Evolutionary conservation across 495 filamentous ascomycete genomes (phyloP), one percentile per base, ranked within the genome.

Genomic region (Elaphomyces granulatus): DNA sequence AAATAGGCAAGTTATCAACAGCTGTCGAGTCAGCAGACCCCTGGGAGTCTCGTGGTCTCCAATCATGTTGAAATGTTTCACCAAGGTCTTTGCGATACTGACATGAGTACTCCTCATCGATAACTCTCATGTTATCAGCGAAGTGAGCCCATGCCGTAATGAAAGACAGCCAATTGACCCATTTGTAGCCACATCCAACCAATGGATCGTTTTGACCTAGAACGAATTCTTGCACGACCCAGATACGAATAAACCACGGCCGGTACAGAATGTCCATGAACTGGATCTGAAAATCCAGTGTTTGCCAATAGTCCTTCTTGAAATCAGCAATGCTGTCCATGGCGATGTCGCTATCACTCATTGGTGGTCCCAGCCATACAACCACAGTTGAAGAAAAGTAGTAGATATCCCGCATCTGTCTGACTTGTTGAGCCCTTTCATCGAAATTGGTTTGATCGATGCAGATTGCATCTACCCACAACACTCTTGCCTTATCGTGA

Each of bases 381-480:
- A 54, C 21, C 7, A 56, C 51, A 1, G 21, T n/a, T 1, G n/a
- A 36, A 4, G 58, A 52, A 8, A 19, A 19, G 3, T 31, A 34
- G 30, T 56, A 64, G n/a, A 64, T 53, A 8, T 50, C 39, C 0
- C 43, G 38, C 56, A 62, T 64, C 4, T 48, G 37, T 1, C 30
- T 31, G 4, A 64, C 49, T 40, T 64, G 60, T 1, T 41, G 34
- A 14, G 40, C 48, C 10, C 49, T 51, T 38, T 64, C 60, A 3
- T 38, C 32, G 1, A 42, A 19, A 41, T 62, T 44, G 1, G 41
- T n/a, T 42, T 60, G 58, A 31, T 61, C 49, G 41, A 61, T 56
- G 38, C 57, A 60, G 18, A 58, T 45, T 10, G 48, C 51, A 37
- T 60, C 54, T 14, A 59, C 46, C 58, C 56, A 61, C 0, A 61